A percentile compares a stretch with the other conserved stretches of the same genome.
Evolutionary conservation across 441 rosid species (phyloP).

Genomic region (Gossypium davidsonii): DNA sequence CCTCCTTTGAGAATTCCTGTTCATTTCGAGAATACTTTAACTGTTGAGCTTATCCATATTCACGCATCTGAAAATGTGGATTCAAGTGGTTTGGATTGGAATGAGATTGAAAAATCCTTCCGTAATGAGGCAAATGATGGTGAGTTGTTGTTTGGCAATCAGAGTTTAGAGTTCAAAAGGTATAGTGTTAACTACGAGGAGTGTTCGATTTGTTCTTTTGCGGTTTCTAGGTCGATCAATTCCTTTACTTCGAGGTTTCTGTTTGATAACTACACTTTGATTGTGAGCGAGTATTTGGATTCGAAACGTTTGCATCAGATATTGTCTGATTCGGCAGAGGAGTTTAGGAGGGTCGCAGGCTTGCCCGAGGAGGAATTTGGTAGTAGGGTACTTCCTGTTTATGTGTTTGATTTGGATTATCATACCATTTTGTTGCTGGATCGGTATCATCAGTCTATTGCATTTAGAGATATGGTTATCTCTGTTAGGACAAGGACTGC

Average conservation of each 20-base stretch:
- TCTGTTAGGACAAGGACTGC: slow-evolving; percentile 81
- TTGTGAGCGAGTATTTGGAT: slow-evolving; percentile 92
- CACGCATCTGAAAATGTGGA: slow-evolving; percentile 52
- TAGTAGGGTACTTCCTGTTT: slow-evolving; percentile 75
- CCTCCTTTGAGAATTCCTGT: slow-evolving; percentile 88
- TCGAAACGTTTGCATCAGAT: slow-evolving; percentile 83
- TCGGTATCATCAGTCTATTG: slow-evolving; percentile 80
- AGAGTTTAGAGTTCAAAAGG: slow-evolving; percentile 54
- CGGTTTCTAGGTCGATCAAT: slow-evolving; percentile 65
- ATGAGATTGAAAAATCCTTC: slow-evolving; percentile 52
- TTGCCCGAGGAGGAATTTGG: slow-evolving; percentile 67
- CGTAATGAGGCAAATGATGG: slow-evolving; percentile 56
- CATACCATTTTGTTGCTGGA: slow-evolving; percentile 61
- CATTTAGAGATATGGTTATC: slow-evolving; percentile 85
- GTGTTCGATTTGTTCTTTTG: slow-evolving; percentile 77
- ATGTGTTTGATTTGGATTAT: slow-evolving; percentile 82
- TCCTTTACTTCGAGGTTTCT: slow-evolving; percentile 90
- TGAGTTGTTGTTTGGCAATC: slow-evolving; percentile 68
- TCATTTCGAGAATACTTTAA: slow-evolving; percentile 64
- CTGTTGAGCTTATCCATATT: slow-evolving; percentile 73
- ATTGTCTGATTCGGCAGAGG: slow-evolving; percentile 72
- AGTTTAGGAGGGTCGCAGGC: slow-evolving; percentile 65
- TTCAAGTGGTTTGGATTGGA: slow-evolving; percentile 62
- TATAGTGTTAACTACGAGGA: slow-evolving; percentile 50
- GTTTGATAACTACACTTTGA: slow-evolving; percentile 89